These are phyloP conservation scores for Schizophyllum commune DNA, from an alignment of 1,284 basidiomycete species.

Conservation along the genomic window DNA sequence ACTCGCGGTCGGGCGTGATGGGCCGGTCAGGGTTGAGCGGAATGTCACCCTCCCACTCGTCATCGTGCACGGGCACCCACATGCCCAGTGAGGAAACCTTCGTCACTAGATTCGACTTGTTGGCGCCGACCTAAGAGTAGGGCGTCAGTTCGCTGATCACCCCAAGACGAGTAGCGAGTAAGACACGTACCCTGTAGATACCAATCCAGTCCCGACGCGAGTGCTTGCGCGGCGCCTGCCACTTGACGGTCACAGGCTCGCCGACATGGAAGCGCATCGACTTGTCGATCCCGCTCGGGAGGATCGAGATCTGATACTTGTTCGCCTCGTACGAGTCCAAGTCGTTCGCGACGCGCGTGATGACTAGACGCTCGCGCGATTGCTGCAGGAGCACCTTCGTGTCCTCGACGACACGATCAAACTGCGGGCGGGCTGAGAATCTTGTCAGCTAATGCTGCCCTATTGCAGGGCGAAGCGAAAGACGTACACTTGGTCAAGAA, in stretches of 20 bases:
- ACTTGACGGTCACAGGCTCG: constrained; percentile 80
- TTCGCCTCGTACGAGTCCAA: constrained; percentile 71
- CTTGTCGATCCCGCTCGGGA: constrained; percentile 42
- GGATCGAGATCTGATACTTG: constrained; percentile 68
- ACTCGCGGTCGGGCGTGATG: constrained; percentile 23
- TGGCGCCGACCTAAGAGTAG: constrained; percentile 66
- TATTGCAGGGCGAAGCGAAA: neutral
- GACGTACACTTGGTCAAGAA: constrained; percentile 81
- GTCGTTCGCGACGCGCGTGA: constrained; percentile 83
- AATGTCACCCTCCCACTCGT: constrained; percentile 90
- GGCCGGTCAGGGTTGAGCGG: constrained; percentile 42
- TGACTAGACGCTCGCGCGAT: constrained; percentile 81
- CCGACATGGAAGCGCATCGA: constrained; percentile 79
- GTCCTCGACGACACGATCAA: constrained; percentile 80
- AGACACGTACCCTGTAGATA: constrained; percentile 62
- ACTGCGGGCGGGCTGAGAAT: constrained; percentile 35
- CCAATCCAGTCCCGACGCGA: constrained; percentile 98
- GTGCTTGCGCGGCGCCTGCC: constrained; percentile 84
- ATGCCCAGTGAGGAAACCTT: constrained; percentile 82
- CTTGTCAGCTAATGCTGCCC: neutral
- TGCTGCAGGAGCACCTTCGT: constrained; percentile 90
- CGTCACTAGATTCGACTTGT: constrained; percentile 77
- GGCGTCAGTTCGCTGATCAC: constrained; percentile 6
- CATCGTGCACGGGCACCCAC: constrained; percentile 88
- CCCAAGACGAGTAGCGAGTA: constrained; percentile 1